Percentiles rank a stretch among this genome's conserved stretches.
These are phyloP conservation scores for Avena insularis DNA, from an alignment of 176 grass and related monocot genomes.

Conservation along the genomic window DNA sequence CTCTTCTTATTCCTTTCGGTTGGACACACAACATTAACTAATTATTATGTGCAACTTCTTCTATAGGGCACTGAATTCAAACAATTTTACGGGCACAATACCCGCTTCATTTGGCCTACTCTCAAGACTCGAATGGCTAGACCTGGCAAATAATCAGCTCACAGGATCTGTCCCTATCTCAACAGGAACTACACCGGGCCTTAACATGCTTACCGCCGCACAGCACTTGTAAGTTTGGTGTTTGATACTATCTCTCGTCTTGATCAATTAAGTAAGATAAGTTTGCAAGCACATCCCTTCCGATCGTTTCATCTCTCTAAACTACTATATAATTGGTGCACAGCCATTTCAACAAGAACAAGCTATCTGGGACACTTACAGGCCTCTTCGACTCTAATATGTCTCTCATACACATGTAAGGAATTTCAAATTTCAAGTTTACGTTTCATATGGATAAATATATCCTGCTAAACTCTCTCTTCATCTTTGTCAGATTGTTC, in stretches of 20 bases:
- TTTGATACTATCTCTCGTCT: not conserved
- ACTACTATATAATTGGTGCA: not conserved
- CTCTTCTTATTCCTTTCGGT: not conserved
- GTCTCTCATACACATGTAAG: conserved; percentile 66
- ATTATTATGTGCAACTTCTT: not conserved
- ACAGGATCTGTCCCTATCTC: conserved; percentile 54
- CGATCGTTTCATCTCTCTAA: not conserved
- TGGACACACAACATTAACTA: not conserved
- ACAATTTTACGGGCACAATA: conserved; percentile 58
- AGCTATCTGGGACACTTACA: conserved; percentile 44
- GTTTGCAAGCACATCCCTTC: not conserved
- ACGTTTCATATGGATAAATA: not conserved
- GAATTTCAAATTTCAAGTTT: not conserved
- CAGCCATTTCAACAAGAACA: conserved; percentile 70
- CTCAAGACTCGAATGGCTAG: conserved; percentile 47
- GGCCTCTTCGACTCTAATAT: conserved; percentile 64
- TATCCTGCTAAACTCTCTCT: conserved; percentile 5
- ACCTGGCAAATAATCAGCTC: conserved; percentile 62
- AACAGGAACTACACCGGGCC: conserved; percentile 32
- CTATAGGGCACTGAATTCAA: conserved; percentile 60
- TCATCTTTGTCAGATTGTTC: conserved; percentile 48
- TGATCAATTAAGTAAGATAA: conserved; percentile 7
- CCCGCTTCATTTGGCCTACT: conserved; percentile 49
- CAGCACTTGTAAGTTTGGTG: conserved; percentile 40
- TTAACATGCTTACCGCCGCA: conserved; percentile 11